phyloP scores from a whole-genome alignment of 495 filamentous ascomycete species.

The Rhizodiscina lignyota region DNA sequence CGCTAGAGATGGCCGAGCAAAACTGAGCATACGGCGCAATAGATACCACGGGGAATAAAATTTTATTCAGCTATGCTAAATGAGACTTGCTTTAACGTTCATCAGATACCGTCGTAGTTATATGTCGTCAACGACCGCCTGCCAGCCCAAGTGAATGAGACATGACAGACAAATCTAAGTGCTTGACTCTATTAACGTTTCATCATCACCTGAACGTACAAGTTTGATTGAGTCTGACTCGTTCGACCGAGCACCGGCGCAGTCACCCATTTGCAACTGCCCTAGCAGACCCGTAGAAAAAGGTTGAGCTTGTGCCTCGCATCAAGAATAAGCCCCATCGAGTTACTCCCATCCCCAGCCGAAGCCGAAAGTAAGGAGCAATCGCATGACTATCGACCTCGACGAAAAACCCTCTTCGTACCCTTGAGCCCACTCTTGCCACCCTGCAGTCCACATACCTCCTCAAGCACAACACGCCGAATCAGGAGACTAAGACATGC shows the following conservation, averaged over 20 bases:
- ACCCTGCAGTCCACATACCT: too few relatives aligned
- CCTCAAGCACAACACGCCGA: too few relatives aligned
- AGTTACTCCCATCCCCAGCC: slow-evolving; percentile 55
- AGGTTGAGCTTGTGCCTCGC: slow-evolving; percentile 47
- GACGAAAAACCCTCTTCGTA: slow-evolving; percentile 90
- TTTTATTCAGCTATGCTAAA: too few relatives aligned
- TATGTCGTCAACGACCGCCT: slow-evolving; percentile 55
- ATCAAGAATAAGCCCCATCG: slow-evolving; percentile 99
- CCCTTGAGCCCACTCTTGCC: too few relatives aligned
- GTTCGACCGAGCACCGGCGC: slow-evolving; percentile 44
- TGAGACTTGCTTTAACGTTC: too few relatives aligned
- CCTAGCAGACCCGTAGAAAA: slow-evolving; percentile 19
- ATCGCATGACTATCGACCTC: slow-evolving; percentile 97
- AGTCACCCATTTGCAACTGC: slow-evolving; percentile 12
- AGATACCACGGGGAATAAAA: too few relatives aligned
- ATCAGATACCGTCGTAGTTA: slow-evolving; percentile 87
- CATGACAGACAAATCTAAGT: slow-evolving; percentile 68
- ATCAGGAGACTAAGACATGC: too few relatives aligned
- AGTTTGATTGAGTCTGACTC: slow-evolving; percentile 36
- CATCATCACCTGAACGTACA: slow-evolving; percentile 44
- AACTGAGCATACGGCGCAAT: too few relatives aligned
- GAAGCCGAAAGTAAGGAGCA: slow-evolving; percentile 31
- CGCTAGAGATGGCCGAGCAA: too few relatives aligned
- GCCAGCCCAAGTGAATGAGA: slow-evolving; percentile 30
- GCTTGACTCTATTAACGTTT: slow-evolving; percentile 99